phyloP scores from a whole-genome alignment of 2,329 filamentous ascomycete genomes.

The Alternaria gaisen region DNA sequence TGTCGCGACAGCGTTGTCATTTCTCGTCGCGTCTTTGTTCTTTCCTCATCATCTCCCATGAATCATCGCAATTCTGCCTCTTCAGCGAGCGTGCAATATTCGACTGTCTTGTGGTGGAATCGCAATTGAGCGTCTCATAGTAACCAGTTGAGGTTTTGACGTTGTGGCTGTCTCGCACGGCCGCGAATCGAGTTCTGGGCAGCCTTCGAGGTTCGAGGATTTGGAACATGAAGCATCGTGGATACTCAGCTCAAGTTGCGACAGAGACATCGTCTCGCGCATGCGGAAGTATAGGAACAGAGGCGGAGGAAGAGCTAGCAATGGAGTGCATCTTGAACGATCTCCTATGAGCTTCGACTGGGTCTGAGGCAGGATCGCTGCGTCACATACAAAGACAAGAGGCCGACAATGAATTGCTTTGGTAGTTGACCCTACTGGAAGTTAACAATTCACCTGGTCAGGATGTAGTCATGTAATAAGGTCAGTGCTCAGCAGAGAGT shows the following conservation, averaged over 20 bases:
- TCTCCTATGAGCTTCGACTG: neutral
- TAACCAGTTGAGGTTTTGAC: neutral
- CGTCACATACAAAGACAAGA: neutral
- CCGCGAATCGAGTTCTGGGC: neutral
- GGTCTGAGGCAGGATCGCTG: neutral
- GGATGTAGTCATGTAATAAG: neutral
- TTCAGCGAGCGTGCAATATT: neutral
- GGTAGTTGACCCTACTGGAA: neutral
- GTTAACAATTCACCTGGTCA: neutral
- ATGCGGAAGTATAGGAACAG: neutral
- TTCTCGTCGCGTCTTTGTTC: neutral
- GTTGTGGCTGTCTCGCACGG: neutral
- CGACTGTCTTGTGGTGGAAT: neutral
- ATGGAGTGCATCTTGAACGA: neutral
- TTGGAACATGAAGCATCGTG: neutral
- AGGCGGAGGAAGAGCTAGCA: neutral
- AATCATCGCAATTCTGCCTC: neutral
- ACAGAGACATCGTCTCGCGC: neutral
- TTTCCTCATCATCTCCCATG: neutral
- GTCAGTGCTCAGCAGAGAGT: neutral
- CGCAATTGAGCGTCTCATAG: neutral
- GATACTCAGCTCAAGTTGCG: neutral
- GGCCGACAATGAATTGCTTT: neutral
- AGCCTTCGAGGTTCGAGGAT: neutral
- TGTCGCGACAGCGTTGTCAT: neutral